Percentiles rank a stretch among this genome's conserved stretches.
These are phyloP conservation scores for Fragaria nilgerrensis DNA, from an alignment of 306 rosid species.

Conservation along the genomic window DNA sequence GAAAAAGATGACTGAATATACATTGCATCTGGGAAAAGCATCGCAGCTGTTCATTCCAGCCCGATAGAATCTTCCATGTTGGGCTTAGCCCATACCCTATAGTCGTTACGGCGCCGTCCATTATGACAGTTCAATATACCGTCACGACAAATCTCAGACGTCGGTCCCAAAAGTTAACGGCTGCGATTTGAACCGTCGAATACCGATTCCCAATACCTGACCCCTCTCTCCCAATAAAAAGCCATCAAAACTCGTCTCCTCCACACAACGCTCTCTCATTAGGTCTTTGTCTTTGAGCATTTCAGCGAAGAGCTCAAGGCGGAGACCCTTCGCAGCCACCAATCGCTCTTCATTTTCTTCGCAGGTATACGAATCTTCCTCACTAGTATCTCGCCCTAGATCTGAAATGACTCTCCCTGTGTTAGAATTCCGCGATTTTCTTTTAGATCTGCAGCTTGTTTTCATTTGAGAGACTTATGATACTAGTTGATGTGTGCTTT, in stretches of 20 bases:
- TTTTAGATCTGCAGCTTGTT: neutral
- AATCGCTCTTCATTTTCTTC: neutral
- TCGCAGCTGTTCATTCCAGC: neutral
- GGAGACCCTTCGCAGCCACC: slow-evolving; percentile 19
- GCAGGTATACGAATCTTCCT: slow-evolving; percentile 5
- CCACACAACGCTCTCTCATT: slow-evolving; percentile 3
- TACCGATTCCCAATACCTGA: neutral
- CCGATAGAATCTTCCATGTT: neutral
- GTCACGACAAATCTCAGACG: neutral
- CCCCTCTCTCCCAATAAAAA: slow-evolving; percentile 4
- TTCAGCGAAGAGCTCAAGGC: slow-evolving; percentile 15
- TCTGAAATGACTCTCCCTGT: neutral
- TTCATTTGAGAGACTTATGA: neutral
- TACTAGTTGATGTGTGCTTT: neutral
- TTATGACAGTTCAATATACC: neutral
- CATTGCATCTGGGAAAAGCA: neutral
- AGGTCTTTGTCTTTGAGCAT: slow-evolving; percentile 9
- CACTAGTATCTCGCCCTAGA: neutral
- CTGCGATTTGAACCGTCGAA: neutral
- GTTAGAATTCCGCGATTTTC: neutral
- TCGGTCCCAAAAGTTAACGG: neutral
- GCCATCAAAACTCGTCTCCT: slow-evolving; percentile 14
- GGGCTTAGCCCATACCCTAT: neutral
- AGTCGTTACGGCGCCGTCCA: slow-evolving; percentile 1
- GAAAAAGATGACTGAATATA: too few species aligned